phyloP scores from a whole-genome alignment of 2,329 filamentous ascomycete genomes.

The Ceratocystis eucalypticola region DNA sequence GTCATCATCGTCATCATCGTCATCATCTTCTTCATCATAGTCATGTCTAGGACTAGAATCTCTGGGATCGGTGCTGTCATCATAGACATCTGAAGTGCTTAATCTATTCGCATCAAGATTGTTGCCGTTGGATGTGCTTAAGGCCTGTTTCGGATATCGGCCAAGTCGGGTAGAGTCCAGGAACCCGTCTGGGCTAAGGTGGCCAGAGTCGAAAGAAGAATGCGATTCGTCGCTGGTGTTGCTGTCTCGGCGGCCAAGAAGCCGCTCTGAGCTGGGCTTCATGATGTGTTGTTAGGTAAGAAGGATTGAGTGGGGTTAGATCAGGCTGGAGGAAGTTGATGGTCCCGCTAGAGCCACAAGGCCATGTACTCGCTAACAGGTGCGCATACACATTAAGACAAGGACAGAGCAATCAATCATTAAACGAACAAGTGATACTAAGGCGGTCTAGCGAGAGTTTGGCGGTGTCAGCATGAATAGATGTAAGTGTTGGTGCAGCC shows the following conservation, averaged over 20 bases:
- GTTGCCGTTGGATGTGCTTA: not conserved
- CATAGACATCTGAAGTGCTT: not conserved
- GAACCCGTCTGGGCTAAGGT: not conserved
- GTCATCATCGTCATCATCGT: not conserved
- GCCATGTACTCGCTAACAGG: not conserved
- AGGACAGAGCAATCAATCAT: no score
- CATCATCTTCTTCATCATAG: no score
- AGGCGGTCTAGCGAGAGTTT: no score
- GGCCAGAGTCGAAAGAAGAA: not conserved
- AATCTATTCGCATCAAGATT: not conserved
- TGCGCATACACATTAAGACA: not conserved
- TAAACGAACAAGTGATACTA: no score
- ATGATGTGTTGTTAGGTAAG: not conserved
- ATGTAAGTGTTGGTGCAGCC: not conserved
- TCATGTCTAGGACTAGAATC: not conserved
- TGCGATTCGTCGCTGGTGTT: not conserved
- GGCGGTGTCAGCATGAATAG: not conserved
- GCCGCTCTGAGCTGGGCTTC: not conserved
- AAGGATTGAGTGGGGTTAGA: not conserved
- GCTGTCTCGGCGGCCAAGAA: conserved; percentile 1
- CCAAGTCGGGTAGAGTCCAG: not conserved
- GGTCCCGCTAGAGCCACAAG: not conserved
- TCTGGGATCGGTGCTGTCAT: not conserved
- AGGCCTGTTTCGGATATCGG: conserved; percentile 1
- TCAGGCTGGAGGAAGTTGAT: not conserved